Base-by-base conservation (phyloP, 306 rosid genomes). In the Trifolium dubium region DNA sequence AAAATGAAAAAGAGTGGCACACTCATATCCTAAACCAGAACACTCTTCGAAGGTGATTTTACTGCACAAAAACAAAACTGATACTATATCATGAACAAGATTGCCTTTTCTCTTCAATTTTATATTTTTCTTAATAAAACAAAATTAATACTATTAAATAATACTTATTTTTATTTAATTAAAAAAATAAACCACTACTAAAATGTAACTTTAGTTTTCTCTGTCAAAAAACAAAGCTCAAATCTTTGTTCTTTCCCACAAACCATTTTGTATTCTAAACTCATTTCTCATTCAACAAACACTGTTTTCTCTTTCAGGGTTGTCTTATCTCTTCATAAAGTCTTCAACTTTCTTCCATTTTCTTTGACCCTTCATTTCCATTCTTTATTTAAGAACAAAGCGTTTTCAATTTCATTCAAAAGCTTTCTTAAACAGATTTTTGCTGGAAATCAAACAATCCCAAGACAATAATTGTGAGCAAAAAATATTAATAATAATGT, bases 401-500 rank as follows among this genome's bases (percentile, higher is more conserved):
- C 63, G 14, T 72, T 64, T 23, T 83, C 70, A 61, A 35, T 35
- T 35, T 83, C 70, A 61, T 46, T 77, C 70, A 50, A 40, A 50
- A 46, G 19, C 40, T 72, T 76, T 65, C 54, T 78, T 67, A 64
- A 19, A 49, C 49, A 6, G 53, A 53, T 82, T 73, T 72, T 75
- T 28, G 75, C 84, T 80, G 82, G 68, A 76, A 83, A 19, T 51
- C 61, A 55, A 43, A 73, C 58, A 64, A 68, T 67, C 74, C 23
- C 61, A 47, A 69, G 13, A 28, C 34, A 46, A 76, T 61, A 67
- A 56, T 64, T 50, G 72, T 70, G 47, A 83, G 79, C 10, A 67
- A 41, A 41, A 58, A 53, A 23, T 23, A 23, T 23, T 31, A 34
- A 12, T 19, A 44, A 12, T 7, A 28, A 56, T 56, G 15, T 53